phyloP scores from a whole-genome alignment of 768 basidiomycete genomes.

The Boletus patriciae region DNA sequence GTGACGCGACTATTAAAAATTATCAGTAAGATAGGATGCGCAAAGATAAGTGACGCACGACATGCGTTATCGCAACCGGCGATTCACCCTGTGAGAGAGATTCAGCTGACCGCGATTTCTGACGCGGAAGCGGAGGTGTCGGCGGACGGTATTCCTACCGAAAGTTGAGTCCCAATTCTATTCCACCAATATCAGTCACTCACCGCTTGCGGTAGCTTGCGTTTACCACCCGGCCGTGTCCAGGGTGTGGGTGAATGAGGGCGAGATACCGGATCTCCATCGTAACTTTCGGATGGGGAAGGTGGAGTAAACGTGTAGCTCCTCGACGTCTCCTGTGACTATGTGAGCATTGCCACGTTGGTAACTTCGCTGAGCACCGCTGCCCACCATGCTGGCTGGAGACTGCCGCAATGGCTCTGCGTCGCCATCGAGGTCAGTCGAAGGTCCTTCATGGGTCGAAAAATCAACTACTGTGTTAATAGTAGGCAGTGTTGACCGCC shows the following conservation, averaged over 20 bases:
- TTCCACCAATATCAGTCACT: constrained; percentile 7
- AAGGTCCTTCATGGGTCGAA: constrained; percentile 25
- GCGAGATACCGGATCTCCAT: constrained; percentile 36
- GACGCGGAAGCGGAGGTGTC: constrained; percentile 51
- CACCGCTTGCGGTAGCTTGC: constrained; percentile 30
- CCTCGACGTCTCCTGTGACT: constrained; percentile 34
- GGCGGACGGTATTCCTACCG: constrained; percentile 56
- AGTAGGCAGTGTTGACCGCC: constrained; percentile 31
- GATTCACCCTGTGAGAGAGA: constrained; percentile 34
- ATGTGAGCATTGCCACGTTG: constrained; percentile 27
- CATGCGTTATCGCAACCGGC: constrained; percentile 28
- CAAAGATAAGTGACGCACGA: constrained; percentile 18
- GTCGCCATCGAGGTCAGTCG: constrained; percentile 27
- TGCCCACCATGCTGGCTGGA: constrained; percentile 36
- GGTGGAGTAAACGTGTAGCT: constrained; percentile 33
- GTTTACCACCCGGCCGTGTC: constrained; percentile 25
- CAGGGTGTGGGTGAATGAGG: constrained; percentile 39
- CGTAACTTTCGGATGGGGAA: constrained; percentile 36
- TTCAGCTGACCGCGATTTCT: constrained; percentile 35
- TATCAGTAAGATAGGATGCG: constrained; percentile 2
- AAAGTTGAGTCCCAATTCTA: constrained; percentile 4
- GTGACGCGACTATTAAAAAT: constrained; percentile 23
- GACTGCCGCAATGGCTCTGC: constrained; percentile 33
- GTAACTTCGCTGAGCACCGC: constrained; percentile 26
- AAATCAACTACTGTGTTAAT: constrained; percentile 36